phyloP scores from a whole-genome alignment of 2,329 filamentous ascomycete genomes.

The Capronia americana region DNA sequence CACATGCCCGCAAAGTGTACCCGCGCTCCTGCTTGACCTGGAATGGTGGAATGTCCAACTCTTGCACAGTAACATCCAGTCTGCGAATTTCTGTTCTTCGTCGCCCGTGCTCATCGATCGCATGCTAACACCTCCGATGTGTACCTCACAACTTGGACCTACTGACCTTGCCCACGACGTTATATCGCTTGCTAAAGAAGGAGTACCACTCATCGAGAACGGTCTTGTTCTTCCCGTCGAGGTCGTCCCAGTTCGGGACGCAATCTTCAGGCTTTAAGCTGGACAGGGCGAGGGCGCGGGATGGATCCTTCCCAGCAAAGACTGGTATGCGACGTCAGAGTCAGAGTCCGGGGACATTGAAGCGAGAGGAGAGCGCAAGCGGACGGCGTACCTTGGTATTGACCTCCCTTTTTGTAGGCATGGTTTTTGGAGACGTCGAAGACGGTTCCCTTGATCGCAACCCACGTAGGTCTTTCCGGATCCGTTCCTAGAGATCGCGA shows the following conservation, averaged over 20 bases:
- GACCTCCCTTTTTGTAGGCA: constrained; percentile 79
- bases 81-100: not conserved
- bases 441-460: constrained; percentile 81
- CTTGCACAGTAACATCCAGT: not conserved
- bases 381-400: constrained; percentile 75
- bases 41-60: not conserved
- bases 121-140: not conserved
- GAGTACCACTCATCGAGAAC: constrained; percentile 90
- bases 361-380: constrained; percentile 8
- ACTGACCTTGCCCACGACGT: constrained; percentile 64
- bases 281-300: constrained; percentile 84
- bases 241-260: constrained; percentile 78
- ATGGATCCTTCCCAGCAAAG: constrained; percentile 94
- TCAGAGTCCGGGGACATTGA: not conserved
- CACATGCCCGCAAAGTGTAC: constrained; percentile 7
- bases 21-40: not conserved
- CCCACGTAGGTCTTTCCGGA: constrained; percentile 60
- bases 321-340: constrained; percentile 61
- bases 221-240: constrained; percentile 83
- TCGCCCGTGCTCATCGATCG: not conserved
- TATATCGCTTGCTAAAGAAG: constrained; percentile 97
- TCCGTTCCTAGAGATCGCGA: constrained; percentile 45
- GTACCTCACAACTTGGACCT: constrained; percentile 21
- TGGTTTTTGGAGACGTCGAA: constrained; percentile 94
- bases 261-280: constrained; percentile 88